phyloP scores from a whole-genome alignment of 345 rosid species.

The Gossypium bickii region DNA sequence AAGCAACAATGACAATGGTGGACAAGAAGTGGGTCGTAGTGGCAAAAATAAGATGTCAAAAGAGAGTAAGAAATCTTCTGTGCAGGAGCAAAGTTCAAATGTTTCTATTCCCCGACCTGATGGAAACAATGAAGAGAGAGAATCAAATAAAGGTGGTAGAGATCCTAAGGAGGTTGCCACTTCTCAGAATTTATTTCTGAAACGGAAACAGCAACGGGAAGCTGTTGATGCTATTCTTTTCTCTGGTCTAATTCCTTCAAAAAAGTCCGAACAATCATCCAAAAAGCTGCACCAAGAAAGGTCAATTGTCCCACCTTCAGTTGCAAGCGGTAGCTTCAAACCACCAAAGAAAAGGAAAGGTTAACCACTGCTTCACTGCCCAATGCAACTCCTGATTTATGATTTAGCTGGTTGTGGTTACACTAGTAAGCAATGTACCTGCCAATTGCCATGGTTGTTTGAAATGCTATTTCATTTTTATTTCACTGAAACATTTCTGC shows the following conservation, averaged over 20 bases:
- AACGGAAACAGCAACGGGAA: constrained; percentile 78
- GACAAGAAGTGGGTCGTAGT: constrained; percentile 23
- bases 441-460: background rate
- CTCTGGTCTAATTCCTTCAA: constrained; percentile 74
- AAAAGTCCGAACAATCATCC: constrained; percentile 40
- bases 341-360: constrained; percentile 67
- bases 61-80: constrained; percentile 36
- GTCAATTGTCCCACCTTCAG: constrained; percentile 45
- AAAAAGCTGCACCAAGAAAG: constrained; percentile 46
- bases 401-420: background rate
- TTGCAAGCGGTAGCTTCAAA: constrained; percentile 34
- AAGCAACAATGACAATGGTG: constrained; percentile 14
- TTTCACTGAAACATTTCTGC: background rate
- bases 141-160: constrained; percentile 20
- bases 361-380: constrained; percentile 18
- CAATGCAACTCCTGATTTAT: background rate
- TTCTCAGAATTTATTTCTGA: constrained; percentile 43
- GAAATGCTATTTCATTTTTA: background rate
- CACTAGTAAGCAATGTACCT: background rate
- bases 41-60: constrained; percentile 21
- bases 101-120: constrained; percentile 27
- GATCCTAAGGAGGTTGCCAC: constrained; percentile 32
- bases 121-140: constrained; percentile 29
- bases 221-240: constrained; percentile 83
- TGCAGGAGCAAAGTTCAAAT: constrained; percentile 25